phyloP scores from a whole-genome alignment of 202 grass and related monocot genomes.

The Zizania palustris region DNA sequence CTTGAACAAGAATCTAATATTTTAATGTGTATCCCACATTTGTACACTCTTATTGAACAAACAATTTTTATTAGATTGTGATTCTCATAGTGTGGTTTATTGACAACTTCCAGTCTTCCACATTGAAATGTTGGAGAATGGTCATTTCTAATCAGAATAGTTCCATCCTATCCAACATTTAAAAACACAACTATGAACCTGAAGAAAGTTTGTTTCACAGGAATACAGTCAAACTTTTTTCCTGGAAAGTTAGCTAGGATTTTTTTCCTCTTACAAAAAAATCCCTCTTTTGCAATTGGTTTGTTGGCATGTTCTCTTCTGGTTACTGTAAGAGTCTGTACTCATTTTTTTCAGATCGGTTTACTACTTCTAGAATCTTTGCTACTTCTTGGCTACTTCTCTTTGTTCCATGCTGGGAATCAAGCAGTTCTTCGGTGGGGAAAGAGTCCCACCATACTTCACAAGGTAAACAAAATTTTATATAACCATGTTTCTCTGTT shows the following conservation, averaged over 20 bases:
- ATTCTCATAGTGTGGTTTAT: not conserved
- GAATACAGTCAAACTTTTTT: not conserved
- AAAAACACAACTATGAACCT: slow-evolving; percentile 15
- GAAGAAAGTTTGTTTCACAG: not conserved
- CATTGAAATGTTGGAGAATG: not conserved
- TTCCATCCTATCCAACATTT: slow-evolving; percentile 17
- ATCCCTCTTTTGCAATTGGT: not conserved
- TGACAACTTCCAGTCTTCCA: not conserved
- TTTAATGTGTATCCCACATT: not conserved
- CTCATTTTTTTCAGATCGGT: slow-evolving; percentile 66
- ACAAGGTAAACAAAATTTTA: slow-evolving; percentile 67
- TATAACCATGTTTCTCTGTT: slow-evolving; percentile 25
- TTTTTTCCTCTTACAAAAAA: not conserved
- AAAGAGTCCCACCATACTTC: slow-evolving; percentile 99
- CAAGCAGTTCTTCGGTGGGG: slow-evolving; percentile 99
- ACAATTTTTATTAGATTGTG: not conserved
- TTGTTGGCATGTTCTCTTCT: not conserved
- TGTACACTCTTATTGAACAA: not conserved
- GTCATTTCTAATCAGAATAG: not conserved
- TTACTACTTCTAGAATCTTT: slow-evolving; percentile 89
- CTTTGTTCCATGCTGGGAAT: slow-evolving; percentile 97
- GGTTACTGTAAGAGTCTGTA: slow-evolving; percentile 1
- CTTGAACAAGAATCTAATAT: slow-evolving; percentile 17
- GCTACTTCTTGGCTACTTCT: slow-evolving; percentile 93
- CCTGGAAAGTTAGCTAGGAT: not conserved